A percentile compares a stretch with the other conserved stretches of the same genome.
Conservation (phyloP, 2,329 filamentous ascomycete genomes). For the Fusarium paranaense region DNA sequence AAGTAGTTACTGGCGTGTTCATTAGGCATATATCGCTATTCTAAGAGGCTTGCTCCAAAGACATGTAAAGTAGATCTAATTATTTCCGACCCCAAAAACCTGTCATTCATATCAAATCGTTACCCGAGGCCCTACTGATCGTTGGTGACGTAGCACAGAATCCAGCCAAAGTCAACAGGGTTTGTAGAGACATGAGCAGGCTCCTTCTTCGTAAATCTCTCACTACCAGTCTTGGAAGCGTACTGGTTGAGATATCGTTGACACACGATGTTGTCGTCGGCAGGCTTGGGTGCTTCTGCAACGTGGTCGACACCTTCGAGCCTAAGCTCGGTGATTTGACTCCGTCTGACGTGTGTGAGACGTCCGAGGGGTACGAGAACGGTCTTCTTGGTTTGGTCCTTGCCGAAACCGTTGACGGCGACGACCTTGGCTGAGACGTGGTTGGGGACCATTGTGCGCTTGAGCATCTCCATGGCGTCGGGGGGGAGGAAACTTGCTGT, state of each 20-base stretch:
- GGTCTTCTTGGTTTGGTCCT: neutral
- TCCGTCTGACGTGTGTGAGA: neutral
- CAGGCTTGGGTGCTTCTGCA: neutral
- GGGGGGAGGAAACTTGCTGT: neutral
- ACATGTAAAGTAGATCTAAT: neutral
- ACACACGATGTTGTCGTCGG: neutral
- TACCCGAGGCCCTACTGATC: neutral
- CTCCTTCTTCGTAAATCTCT: neutral
- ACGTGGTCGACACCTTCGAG: neutral
- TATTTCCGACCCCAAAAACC: neutral
- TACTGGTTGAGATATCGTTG: neutral
- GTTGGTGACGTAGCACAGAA: conserved; percentile 2
- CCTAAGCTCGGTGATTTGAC: neutral
- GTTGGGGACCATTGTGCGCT: neutral
- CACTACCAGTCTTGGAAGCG: neutral
- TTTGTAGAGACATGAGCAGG: neutral
- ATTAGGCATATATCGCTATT: neutral
- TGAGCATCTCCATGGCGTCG: neutral
- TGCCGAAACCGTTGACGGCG: neutral
- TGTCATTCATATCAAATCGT: neutral
- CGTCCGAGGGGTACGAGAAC: neutral
- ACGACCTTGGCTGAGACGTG: neutral
- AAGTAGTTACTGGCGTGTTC: neutral
- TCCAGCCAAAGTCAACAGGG: neutral
- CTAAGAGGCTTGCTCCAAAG: neutral